Base-by-base conservation (phyloP, 1,139 yeast genomes). In the Saccharomycopsis hybrid region DNA sequence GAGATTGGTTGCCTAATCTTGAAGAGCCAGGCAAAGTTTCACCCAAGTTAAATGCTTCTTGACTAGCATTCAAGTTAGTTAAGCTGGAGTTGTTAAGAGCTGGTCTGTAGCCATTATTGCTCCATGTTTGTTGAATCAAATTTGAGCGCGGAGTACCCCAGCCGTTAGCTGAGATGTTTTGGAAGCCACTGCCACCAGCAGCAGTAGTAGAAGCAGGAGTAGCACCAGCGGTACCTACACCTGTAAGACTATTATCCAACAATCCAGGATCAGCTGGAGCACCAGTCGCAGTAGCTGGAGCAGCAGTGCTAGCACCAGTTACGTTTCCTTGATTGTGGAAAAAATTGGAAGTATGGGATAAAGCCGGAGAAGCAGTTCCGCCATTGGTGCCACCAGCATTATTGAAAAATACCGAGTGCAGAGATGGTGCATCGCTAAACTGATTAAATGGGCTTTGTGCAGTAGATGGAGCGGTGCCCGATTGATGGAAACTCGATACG, bases 381-480 rank as follows among this genome's bases (percentile, higher is more conserved):
- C 43, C 55, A 56, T 24, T 51, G 51, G 41, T 51, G 48, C 41
- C 55, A 57, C 18, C 49, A 45, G n/a, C 51, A 18, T 18, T 18
- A 18, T 18, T 18, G 25, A 45, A 45, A 24, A 45, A 56, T 11
- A 53, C 38, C 32, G 47, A 38, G 30, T 41, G 49, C 5, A 44
- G 33, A 29, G 55, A 60, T 7, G 58, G 48, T n/a, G 52, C 49
- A 3, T 57, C 54, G 33, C 11, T 7, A 11, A 43, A 56, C 42
- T 33, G 25, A 3, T 11, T 27, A 18, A 32, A 31, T 4, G 38
- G 30, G n/a, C 24, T 7, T 28, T 24, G 43, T 11, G 24, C 9
- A 11, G 24, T n/a, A 65, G 41, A 63, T 54, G 32, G 55, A 53
- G 3, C 53, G 41, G 32, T n/a, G 35, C 5, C n/a, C n/a, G 8